These are phyloP conservation scores for Veloporphyrellus conicus DNA, from an alignment of 1,284 basidiomycete species.

Conservation along the genomic window DNA sequence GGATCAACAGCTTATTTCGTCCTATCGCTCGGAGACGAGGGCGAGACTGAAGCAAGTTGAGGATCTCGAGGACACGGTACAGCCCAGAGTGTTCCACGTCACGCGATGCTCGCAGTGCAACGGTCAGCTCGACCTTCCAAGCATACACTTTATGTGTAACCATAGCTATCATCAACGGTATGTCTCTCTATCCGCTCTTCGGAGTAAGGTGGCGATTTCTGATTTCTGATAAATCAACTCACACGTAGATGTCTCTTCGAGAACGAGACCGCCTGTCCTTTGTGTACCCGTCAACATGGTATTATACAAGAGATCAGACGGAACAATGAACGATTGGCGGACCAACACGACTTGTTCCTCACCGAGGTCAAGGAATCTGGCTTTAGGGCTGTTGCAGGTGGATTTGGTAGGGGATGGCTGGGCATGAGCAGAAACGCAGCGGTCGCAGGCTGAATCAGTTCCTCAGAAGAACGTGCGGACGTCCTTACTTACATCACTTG, in stretches of 20 bases:
- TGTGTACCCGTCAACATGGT: constrained; percentile 82
- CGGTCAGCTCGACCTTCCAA: constrained; percentile 86
- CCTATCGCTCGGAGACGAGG: constrained; percentile 84
- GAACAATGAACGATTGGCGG: constrained; percentile 77
- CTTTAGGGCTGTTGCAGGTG: constrained; percentile 76
- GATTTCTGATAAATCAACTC: not conserved
- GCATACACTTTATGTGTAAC: constrained; percentile 96
- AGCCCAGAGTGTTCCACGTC: constrained; percentile 88
- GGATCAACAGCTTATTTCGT: constrained; percentile 81
- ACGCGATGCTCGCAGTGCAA: constrained; percentile 86
- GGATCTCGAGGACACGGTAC: constrained; percentile 71
- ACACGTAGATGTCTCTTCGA: constrained; percentile 70
- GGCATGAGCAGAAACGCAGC: constrained; percentile 34
- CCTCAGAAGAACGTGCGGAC: too few species aligned
- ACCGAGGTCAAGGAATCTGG: constrained; percentile 82
- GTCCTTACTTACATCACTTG: not conserved
- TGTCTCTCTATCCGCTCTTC: constrained; percentile 11
- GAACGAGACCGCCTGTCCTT: constrained; percentile 84
- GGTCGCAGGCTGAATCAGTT: constrained; percentile 5
- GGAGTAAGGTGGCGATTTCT: not conserved
- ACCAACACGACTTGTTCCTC: constrained; percentile 87
- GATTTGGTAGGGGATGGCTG: constrained; percentile 73
- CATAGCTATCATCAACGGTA: constrained; percentile 95
- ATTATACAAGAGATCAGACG: constrained; percentile 83
- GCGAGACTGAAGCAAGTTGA: constrained; percentile 78